Base-by-base conservation (phyloP, 805 yeast genomes). In the Candida oleophila region DNA sequence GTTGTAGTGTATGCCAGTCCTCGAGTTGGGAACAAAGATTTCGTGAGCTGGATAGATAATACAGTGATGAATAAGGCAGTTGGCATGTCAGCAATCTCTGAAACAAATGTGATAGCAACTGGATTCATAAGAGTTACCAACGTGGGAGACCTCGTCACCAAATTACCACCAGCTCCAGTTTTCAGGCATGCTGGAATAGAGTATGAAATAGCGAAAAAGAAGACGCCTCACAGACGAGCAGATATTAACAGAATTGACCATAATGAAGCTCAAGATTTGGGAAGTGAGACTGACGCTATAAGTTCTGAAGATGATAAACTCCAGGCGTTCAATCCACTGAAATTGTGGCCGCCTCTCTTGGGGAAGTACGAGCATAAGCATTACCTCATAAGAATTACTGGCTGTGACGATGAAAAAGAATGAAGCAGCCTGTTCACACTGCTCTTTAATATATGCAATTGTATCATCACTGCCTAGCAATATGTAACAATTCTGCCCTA, bases 1-100 rank as follows among this genome's bases (percentile, higher is more conserved):
- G 78, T 84, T 1, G 62, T 85, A 16, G 72, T 86, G 1, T 82
- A 67, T 64, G 94, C 84, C 1, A 76, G 81, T 12, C 89, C 92
- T 0, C 79, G 79, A 52, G 67, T 86, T 32, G 89, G 89, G 3
- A 82, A 85, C 58, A 52, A 53, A 2, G 60, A 62, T 2, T 71
- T 83, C 60, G 71, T 76, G 22, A 56, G 63, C 25, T 83, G 80
- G 73, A 74, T 82, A 37, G 39, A 36, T 22, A 83, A 87, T 60
- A 44, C 53, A 0, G 40, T 76, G 4, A 83, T 82, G 52, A 57
- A 70, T 12, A 73, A 80, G 0, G 55, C 55, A 1, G 51, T 53
- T 0, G 66, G 70, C 2, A 50, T 53, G 5, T 28, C 45, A 12
- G 34, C 49, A 16, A 63, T 66, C 12, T 45, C 57, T 7, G 38